Conservation (phyloP, 208 protist species). For the Vickermania ingenoplastis region DNA sequence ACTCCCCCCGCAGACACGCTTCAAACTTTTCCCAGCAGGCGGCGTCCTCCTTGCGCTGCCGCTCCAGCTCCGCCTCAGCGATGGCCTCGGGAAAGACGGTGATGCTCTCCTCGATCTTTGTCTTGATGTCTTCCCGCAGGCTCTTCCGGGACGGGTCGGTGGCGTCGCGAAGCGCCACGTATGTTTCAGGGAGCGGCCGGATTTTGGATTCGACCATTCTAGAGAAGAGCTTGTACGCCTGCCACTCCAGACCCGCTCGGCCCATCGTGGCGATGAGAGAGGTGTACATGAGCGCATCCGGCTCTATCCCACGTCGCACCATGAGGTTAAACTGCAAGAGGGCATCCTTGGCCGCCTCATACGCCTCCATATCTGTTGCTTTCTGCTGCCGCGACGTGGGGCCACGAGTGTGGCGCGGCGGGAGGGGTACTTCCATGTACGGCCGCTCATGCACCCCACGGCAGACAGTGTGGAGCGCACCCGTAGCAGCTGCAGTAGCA, state of each 20-base stretch:
- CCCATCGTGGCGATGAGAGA: conserved; percentile 86
- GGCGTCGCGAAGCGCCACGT: conserved; percentile 76
- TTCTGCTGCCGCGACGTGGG: conserved; percentile 48
- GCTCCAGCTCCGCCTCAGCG: conserved; percentile 41
- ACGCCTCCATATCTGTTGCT: conserved; percentile 44
- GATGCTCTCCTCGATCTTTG: conserved; percentile 75
- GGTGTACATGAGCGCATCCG: conserved; percentile 90
- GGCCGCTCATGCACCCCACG: not conserved
- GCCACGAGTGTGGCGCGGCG: conserved; percentile 43
- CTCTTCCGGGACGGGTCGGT: conserved; percentile 37
- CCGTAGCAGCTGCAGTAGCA: not conserved
- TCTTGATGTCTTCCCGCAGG: conserved; percentile 70
- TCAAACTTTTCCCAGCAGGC: conserved; percentile 74
- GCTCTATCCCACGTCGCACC: conserved; percentile 82
- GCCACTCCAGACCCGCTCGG: conserved; percentile 78
- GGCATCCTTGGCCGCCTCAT: conserved; percentile 63
- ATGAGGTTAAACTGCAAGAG: conserved; percentile 91
- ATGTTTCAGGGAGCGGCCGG: conserved; percentile 84
- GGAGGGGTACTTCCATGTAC: not conserved
- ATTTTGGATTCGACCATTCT: conserved; percentile 85
- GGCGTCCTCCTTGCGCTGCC: conserved; percentile 59
- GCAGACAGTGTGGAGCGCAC: not conserved
- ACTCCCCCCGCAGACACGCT: conserved; percentile 66
- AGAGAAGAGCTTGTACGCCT: conserved; percentile 91
- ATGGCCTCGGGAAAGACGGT: conserved; percentile 67